Conservation (phyloP, 2,329 filamentous ascomycete species). For the Sarocladium oryzae region DNA sequence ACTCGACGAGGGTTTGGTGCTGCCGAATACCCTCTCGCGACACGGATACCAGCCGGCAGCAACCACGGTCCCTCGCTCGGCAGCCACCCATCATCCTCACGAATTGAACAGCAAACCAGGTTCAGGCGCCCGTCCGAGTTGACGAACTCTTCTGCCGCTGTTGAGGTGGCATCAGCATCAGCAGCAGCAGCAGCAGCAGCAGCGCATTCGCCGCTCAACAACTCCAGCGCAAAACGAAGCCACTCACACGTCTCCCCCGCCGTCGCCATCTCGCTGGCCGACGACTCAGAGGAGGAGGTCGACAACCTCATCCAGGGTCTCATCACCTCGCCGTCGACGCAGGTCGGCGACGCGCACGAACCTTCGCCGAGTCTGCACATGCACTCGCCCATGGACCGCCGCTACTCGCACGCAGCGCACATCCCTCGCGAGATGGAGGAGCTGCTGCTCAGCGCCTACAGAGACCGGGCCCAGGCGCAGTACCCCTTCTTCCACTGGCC, state of each 20-base stretch:
- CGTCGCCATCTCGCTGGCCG: slow-evolving; percentile 7
- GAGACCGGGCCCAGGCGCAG: slow-evolving; percentile 19
- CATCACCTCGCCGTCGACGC: slow-evolving; percentile 10
- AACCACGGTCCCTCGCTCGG: too few species aligned
- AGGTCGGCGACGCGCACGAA: slow-evolving; percentile 3
- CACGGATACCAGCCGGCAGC: too few species aligned
- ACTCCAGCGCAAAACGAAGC: slow-evolving; percentile 6
- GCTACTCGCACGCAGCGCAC: neutral
- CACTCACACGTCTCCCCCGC: slow-evolving; percentile 9
- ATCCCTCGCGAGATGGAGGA: slow-evolving; percentile 14
- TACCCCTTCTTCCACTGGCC: slow-evolving; percentile 20
- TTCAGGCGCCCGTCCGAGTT: neutral
- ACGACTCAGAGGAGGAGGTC: slow-evolving; percentile 11
- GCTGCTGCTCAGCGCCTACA: slow-evolving; percentile 18
- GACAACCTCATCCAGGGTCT: slow-evolving; percentile 11
- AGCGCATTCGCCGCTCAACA: neutral
- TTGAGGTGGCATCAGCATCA: too few species aligned
- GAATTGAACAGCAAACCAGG: neutral
- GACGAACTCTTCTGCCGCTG: neutral
- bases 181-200: neutral
- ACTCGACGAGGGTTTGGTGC: neutral
- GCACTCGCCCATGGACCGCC: neutral
- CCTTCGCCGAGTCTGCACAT: neutral
- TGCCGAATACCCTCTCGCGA: neutral
- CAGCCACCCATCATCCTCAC: too few species aligned